phyloP scores from a whole-genome alignment of 768 basidiomycete species.

The Amanita pallidorosea region DNA sequence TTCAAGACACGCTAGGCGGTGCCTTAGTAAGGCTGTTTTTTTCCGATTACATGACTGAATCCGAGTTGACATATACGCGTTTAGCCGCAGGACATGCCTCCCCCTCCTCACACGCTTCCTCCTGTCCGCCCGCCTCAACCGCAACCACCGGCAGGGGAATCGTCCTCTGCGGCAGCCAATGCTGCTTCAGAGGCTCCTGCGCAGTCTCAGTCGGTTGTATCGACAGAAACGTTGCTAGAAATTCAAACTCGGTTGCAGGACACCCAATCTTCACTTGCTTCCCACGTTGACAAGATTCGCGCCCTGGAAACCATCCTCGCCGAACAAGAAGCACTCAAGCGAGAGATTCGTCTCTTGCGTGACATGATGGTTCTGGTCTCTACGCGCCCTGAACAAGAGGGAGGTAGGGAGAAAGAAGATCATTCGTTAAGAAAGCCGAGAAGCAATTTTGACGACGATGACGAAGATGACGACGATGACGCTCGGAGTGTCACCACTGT shows the following conservation, averaged over 20 bases:
- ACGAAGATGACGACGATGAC: conserved; percentile 49
- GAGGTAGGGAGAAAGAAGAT: conserved; percentile 9
- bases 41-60: background rate
- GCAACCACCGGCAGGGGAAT: background rate
- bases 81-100: conserved; percentile 29
- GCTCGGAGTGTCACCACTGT: conserved; percentile 63
- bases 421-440: background rate
- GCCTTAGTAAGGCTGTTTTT: conserved; percentile 42
- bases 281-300: conserved; percentile 73
- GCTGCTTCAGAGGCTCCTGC: conserved; percentile 9
- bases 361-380: conserved; percentile 42
- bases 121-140: conserved; percentile 41
- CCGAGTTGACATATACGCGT: conserved; percentile 1
- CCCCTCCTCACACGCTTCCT: conserved; percentile 31
- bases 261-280: conserved; percentile 68
- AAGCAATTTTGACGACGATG: conserved; percentile 21
- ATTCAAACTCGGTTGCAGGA: conserved; percentile 79
- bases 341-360: conserved; percentile 63
- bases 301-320: conserved; percentile 71
- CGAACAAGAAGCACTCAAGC: conserved; percentile 78
- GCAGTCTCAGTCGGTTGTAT: conserved; percentile 11
- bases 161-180: conserved; percentile 4
- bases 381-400: conserved; percentile 7
- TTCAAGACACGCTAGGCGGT: conserved; percentile 85
- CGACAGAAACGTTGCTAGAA: conserved; percentile 31